Evolutionary conservation across 192 early-diverging fungal genomes (phyloP), one percentile per base, ranked within the genome.

Genomic region (Mortierella antarctica): DNA sequence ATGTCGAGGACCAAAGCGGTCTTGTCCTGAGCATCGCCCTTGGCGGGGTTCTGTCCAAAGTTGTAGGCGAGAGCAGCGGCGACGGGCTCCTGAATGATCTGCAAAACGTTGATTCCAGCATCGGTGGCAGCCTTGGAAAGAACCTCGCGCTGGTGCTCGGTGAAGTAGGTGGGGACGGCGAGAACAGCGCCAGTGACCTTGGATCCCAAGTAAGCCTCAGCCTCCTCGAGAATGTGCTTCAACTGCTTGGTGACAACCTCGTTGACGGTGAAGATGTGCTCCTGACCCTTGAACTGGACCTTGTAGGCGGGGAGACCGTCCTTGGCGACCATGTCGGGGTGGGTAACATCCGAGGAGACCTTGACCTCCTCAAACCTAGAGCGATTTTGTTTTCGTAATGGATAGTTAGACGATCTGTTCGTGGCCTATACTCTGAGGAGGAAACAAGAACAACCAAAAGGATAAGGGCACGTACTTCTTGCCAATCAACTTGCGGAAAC

Each of bases 61-160:
- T 93, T 90, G 71, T 95, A 99, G 53, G 95, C 91, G 59, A 99
- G 84, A 49, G 92, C 95, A 62, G 96, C 96, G 40, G 96, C 96
- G 67, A 93, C 89, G 40, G 97, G 94, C 85, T 99, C 97, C 46
- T 92, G 86, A 21, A 99, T 88, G 53, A 95, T 88, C 87, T 94
- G 94, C 57, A 93, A 85, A 23, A 93, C 88, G 45, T 86, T 86
- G 73, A 98, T 90, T 17, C 95, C 96, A 44, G 96, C 95, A 58
- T 87, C 89, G 23, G 85, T 85, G 66, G 93, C 91, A 47, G 93
- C 88, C 55, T 82, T 74, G 17, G 83, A 68, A 31, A 99, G 79
- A 53, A 92, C 93, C 50, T 84, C 82, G 53, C 89, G 86, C 82
- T 96, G 93, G 65, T 82, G 84, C 21, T 90, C 89, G 41, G 89